Conservation (phyloP, 805 yeast species). For the Saccharomycodes ludwigii region DNA sequence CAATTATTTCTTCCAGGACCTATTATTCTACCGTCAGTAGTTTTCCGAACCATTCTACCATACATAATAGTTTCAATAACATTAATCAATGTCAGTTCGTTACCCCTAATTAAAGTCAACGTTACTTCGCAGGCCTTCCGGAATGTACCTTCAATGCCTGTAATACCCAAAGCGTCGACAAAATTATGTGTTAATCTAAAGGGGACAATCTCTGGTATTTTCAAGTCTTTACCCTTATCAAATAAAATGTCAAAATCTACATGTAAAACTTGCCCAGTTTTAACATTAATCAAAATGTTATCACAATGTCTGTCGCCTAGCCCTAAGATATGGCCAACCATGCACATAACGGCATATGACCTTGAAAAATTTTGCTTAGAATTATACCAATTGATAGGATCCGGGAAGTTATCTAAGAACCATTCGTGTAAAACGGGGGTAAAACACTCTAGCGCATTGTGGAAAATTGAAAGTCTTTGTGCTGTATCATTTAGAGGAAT, state of each 20-base stretch:
- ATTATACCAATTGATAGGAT: constrained; percentile 77
- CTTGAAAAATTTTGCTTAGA: constrained; percentile 66
- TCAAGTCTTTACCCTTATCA: constrained; percentile 62
- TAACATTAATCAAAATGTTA: constrained; percentile 63
- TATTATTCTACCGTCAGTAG: too few relatives aligned
- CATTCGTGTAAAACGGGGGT: constrained; percentile 75
- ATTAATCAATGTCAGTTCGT: constrained; percentile 80
- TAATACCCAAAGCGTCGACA: constrained; percentile 79
- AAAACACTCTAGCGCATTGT: constrained; percentile 12
- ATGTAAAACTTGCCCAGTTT: constrained; percentile 71
- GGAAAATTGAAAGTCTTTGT: constrained; percentile 2
- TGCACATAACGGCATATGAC: constrained; percentile 91
- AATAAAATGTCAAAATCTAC: constrained; percentile 96
- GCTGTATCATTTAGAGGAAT: constrained; percentile 13
- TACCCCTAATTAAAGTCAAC: constrained; percentile 51
- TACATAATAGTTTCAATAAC: constrained; percentile 84
- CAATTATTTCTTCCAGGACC: constrained; percentile 25
- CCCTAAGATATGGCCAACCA: constrained; percentile 89
- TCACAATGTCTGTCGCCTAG: constrained; percentile 96
- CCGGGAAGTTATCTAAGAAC: constrained; percentile 83
- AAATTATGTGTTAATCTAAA: constrained; percentile 82
- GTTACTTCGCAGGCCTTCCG: constrained; percentile 81
- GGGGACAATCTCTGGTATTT: constrained; percentile 89
- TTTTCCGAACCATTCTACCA: constrained; percentile 86
- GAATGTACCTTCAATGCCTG: constrained; percentile 84